Conservation (phyloP, 2,329 filamentous ascomycete species). For the Volutella citrinella region DNA sequence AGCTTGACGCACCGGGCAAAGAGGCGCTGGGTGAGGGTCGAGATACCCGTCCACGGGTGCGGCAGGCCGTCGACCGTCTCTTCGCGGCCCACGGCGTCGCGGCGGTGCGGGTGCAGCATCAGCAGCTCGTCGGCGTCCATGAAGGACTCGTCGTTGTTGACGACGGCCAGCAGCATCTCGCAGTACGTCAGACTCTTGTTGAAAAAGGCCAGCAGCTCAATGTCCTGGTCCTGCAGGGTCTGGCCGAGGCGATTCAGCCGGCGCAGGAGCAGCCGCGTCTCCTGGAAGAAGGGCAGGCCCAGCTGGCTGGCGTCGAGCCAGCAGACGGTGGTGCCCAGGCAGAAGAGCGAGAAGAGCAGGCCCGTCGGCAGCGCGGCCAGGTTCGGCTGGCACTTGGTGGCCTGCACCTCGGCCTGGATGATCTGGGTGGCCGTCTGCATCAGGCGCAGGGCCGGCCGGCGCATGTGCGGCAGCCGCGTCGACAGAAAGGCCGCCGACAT, state of each 20-base stretch:
- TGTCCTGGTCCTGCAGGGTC: slow-evolving; percentile 15
- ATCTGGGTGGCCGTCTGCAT: slow-evolving; percentile 32
- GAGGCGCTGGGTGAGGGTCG: slow-evolving; percentile 28
- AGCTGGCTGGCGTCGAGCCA: slow-evolving; percentile 36
- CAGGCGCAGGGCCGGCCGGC: slow-evolving; percentile 31
- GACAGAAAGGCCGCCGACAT: slow-evolving; percentile 39
- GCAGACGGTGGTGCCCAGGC: slow-evolving; percentile 37
- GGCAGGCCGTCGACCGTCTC: slow-evolving; percentile 20
- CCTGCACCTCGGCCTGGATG: slow-evolving; percentile 32
- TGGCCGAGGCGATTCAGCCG: slow-evolving; percentile 21
- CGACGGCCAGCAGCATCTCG: slow-evolving; percentile 37
- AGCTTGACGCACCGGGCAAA: slow-evolving; percentile 34
- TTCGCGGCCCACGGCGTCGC: slow-evolving; percentile 10
- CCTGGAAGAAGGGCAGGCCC: slow-evolving; percentile 31
- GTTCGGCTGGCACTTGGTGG: slow-evolving; percentile 17
- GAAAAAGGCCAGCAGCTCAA: slow-evolving; percentile 33
- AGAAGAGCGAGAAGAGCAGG: slow-evolving; percentile 36
- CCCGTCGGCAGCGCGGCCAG: slow-evolving; percentile 29
- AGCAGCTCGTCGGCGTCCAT: slow-evolving; percentile 7
- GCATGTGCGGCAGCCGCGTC: slow-evolving; percentile 33
- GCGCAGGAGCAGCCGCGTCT: slow-evolving; percentile 23
- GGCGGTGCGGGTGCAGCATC: slow-evolving; percentile 10
- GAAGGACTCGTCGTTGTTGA: slow-evolving; percentile 29
- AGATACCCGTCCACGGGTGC: slow-evolving; percentile 39
- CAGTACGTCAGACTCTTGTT: slow-evolving; percentile 38